These are phyloP conservation scores for Opeltia flavorubescens DNA, from an alignment of 495 filamentous ascomycete genomes.

Conservation along the genomic window DNA sequence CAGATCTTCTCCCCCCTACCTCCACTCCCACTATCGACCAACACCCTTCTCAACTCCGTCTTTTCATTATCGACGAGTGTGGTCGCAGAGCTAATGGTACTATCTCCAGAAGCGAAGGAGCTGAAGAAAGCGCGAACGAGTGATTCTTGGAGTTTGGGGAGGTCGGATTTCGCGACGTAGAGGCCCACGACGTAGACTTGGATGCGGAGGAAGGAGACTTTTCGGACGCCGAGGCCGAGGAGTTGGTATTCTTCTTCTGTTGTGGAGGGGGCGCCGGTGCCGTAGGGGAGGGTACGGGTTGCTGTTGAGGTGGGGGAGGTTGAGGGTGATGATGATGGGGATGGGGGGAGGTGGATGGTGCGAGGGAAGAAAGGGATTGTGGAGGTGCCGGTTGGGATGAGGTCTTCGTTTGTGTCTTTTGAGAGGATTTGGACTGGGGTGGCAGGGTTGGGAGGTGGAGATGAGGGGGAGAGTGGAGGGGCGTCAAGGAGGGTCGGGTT, in stretches of 20 bases:
- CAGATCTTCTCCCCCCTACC: conserved; percentile 47
- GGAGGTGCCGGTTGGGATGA: conserved; percentile 70
- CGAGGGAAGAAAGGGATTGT: conserved; percentile 70
- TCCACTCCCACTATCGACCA: conserved; percentile 49
- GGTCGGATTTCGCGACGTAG: conserved; percentile 70
- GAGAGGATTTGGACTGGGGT: conserved; percentile 1
- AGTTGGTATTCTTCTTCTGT: conserved; percentile 63
- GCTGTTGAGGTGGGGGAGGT: conserved; percentile 13
- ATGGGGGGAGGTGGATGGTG: conserved; percentile 50
- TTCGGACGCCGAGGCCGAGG: conserved; percentile 73
- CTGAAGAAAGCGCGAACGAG: conserved; percentile 36
- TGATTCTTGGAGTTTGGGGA: conserved; percentile 41
- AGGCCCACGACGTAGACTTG: conserved; percentile 90
- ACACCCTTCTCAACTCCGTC: conserved; percentile 45
- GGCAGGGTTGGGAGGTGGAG: not conserved
- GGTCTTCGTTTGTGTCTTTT: conserved; percentile 29
- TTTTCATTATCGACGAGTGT: conserved; percentile 71
- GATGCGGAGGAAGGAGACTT: conserved; percentile 78
- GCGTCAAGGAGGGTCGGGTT: not conserved
- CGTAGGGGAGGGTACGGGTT: conserved; percentile 18
- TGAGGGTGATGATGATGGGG: conserved; percentile 28
- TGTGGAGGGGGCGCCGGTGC: conserved; percentile 28
- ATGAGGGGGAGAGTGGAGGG: not conserved
- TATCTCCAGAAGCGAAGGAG: conserved; percentile 8
- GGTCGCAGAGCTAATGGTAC: conserved; percentile 36